These are phyloP conservation scores for Fermentozyma sake DNA, from an alignment of 1,139 yeast genomes.

Conservation along the genomic window DNA sequence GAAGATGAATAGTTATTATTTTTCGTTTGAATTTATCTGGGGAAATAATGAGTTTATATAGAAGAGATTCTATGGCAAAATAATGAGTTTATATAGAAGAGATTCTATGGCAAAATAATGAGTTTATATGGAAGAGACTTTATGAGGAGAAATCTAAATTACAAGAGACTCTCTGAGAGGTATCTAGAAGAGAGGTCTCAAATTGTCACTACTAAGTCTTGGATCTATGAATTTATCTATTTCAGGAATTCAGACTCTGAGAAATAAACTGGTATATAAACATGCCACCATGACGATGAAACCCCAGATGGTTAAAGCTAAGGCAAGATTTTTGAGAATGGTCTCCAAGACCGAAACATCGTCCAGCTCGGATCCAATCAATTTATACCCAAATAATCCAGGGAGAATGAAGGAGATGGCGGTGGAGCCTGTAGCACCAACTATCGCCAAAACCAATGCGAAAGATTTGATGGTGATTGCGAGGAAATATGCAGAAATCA, in stretches of 20 bases:
- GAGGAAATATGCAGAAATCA: constrained; percentile 38
- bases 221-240: too few species aligned
- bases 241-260: too few species aligned
- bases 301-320: constrained; percentile 39
- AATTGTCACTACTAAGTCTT: too few species aligned
- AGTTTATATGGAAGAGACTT: background rate
- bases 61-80: background rate
- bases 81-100: background rate
- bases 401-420: constrained; percentile 57
- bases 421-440: constrained; percentile 62
- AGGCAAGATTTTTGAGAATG: constrained; percentile 23
- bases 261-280: constrained; percentile 29
- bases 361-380: constrained; percentile 28
- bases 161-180: too few species aligned
- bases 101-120: background rate
- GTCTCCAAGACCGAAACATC: constrained; percentile 20
- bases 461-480: constrained; percentile 48
- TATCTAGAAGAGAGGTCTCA: too few species aligned
- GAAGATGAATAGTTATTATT: too few species aligned
- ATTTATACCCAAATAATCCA: constrained; percentile 53
- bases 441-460: constrained; percentile 52
- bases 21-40: background rate
- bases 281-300: constrained; percentile 38
- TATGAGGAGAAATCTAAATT: background rate
- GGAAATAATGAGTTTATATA: background rate